Base-by-base conservation (phyloP, 495 filamentous ascomycete species). In the Daldinia vernicosa region DNA sequence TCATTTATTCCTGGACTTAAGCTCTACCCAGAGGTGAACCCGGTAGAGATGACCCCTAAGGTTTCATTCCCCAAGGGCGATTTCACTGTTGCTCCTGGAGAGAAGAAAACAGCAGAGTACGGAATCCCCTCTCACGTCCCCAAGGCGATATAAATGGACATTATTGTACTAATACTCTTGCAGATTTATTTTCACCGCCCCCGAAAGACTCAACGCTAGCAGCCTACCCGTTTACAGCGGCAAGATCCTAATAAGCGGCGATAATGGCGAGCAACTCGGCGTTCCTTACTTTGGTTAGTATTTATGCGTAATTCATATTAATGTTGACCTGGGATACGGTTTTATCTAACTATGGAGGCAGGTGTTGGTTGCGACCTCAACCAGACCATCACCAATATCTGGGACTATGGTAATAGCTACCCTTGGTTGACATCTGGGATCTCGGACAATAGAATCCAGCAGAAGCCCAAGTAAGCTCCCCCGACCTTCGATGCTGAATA, bases 151-250 rank as follows among this genome's bases (percentile, higher is more conserved):
- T 22, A 22, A 45, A 45, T 22, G 1, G 6, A 8, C 4, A 11
- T 33, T 33, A 11, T 22, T 19, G n/a, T 17, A 5, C 17, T 45
- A 45, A 45, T 9, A 22, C 17, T 22, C n/a, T 45, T 17, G n/a
- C 8, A 45, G 40, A 8, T 45, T 45, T 9, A 22, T 4, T 45
- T 45, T 45, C 17, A 45, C 40, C 1, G 40, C 40, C 28, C 69
- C 69, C 0, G 45, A 47, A 60, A 59, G 65, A 7, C 59, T 68
- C 5, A 67, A 68, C 39, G n/a, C 24, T 0, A 66, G 70, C 17
- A 63, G 39, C 30, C 51, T 80, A 27, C 78, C 76, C n/a, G 60
- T 79, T 33, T 80, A 80, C 39, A 70, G 76, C 5, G 78, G 78
- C 17, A 77, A 77, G 54, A 66, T 80, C 26, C 33, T 74, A 8